These are phyloP conservation scores for Scedosporium apiospermum DNA, from an alignment of 2,329 filamentous ascomycete species.

Conservation along the genomic window DNA sequence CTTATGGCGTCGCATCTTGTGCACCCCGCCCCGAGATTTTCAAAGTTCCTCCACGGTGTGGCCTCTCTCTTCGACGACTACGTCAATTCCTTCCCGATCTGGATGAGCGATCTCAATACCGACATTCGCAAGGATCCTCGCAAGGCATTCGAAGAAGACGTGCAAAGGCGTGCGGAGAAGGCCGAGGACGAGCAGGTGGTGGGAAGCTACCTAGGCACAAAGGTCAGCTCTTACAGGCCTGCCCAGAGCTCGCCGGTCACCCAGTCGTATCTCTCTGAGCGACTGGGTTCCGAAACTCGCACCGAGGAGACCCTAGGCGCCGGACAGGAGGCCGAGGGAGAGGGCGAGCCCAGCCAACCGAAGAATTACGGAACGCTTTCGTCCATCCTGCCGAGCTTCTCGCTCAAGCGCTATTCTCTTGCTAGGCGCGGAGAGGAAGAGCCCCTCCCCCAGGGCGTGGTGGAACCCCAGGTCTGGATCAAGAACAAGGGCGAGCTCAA, in stretches of 20 bases:
- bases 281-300: constrained; percentile 36
- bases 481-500: constrained; percentile 89
- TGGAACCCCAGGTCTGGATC: constrained; percentile 76
- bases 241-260: constrained; percentile 57
- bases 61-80: constrained; percentile 90
- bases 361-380: constrained; percentile 48
- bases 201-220: constrained; percentile 69
- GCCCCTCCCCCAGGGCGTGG: constrained; percentile 75
- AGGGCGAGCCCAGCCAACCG: constrained; percentile 24
- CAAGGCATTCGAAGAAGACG: constrained; percentile 82
- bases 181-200: constrained; percentile 84
- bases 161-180: constrained; percentile 68
- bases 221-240: constrained; percentile 45
- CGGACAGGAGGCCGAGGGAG: constrained; percentile 11
- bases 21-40: constrained; percentile 81
- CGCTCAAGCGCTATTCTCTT: constrained; percentile 65
- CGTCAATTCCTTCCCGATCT: constrained; percentile 93
- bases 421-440: constrained; percentile 30
- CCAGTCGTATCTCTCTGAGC: constrained; percentile 53
- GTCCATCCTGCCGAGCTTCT: constrained; percentile 73
- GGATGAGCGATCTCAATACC: constrained; percentile 82
- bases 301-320: constrained; percentile 20
- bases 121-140: constrained; percentile 93
- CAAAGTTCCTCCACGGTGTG: constrained; percentile 92
- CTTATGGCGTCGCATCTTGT: constrained; percentile 89